Evolutionary conservation across 2,329 filamentous ascomycete genomes (phyloP), one percentile per base, ranked within the genome.

Genomic region (Tricladium varicosporioides): DNA sequence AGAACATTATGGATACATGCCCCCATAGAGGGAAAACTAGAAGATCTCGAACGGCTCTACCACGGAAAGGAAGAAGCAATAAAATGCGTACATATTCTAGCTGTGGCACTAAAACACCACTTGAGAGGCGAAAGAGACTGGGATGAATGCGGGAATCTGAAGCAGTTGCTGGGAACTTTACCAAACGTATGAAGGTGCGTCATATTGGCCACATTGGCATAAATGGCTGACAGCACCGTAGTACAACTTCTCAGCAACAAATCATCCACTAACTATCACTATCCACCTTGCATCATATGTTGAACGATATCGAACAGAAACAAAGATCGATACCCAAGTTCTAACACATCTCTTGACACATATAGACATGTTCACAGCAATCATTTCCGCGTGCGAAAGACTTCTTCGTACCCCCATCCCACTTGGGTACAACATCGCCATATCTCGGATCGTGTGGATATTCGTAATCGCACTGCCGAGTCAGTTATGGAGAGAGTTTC

Each of bases 331-430:
- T 31, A 63, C 64, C 1, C 64, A 66, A 53, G 64, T 66, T 9
- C 59, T 63, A 16, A 66, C 64, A n/a, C 64, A 66, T 43, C 60
- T 66, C 2, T 53, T 66, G 10, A 56, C 64, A 9, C 64, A 66
- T 33, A 54, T 66, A n/a, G 64, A 65, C 51, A 54, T 32, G 5
- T 55, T 66, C 8, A 66, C 64, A 11, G 40, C 48, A 1, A 56
- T 63, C 19, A 60, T 65, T 18, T 63, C 60, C 2, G 60, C 64
- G n/a, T 66, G 64, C n/a, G 64, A 66, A 42, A 50, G 64, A 7
- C 62, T 66, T 5, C 58, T 66, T 5, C 58, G 64, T 11, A 65
- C 64, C 1, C 64, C 64, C 8, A 65, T 65, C 16, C 64, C 63
- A 5, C 53, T 66, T 3, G 63, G 62, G 1, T 66, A 65, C 50